phyloP scores from a whole-genome alignment of 148 eudicot genomes.

The Rhododendron griersonianum region DNA sequence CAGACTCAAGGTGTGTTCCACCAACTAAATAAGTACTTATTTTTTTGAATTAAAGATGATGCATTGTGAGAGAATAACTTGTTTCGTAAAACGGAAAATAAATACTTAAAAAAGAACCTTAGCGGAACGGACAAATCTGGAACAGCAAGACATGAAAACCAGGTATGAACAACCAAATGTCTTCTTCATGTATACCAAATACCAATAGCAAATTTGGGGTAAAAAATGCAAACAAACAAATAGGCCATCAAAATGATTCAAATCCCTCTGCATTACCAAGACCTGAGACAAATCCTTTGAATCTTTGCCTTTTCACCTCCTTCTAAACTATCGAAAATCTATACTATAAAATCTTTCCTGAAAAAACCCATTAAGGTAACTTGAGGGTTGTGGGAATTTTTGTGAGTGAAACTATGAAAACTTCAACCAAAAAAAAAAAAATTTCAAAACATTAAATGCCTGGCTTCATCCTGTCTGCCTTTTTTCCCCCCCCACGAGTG shows the following conservation, averaged over 20 bases:
- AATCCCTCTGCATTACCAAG: conserved; percentile 4
- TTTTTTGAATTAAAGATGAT: too few species aligned
- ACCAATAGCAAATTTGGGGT: neutral
- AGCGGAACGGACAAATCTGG: neutral
- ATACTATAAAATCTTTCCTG: neutral
- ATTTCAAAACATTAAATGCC: conserved; percentile 30
- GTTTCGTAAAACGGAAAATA: too few species aligned
- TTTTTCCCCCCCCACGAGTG: conserved; percentile 17
- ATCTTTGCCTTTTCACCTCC: conserved; percentile 5
- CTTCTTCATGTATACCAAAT: neutral
- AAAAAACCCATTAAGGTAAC: neutral
- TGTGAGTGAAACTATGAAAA: neutral
- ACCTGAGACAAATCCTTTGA: neutral
- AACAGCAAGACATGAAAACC: neutral
- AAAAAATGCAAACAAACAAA: neutral
- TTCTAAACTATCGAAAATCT: neutral
- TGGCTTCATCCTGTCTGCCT: conserved; percentile 75
- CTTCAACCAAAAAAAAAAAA: neutral
- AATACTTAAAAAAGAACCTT: too few species aligned
- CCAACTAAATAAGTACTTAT: too few species aligned
- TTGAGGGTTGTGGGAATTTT: neutral
- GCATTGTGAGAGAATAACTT: too few species aligned
- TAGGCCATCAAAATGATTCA: neutral
- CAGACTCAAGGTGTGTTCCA: neutral
- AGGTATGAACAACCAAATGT: neutral